Base-by-base conservation (phyloP, 805 yeast genomes). In the Blastobotrys muscicola region DNA sequence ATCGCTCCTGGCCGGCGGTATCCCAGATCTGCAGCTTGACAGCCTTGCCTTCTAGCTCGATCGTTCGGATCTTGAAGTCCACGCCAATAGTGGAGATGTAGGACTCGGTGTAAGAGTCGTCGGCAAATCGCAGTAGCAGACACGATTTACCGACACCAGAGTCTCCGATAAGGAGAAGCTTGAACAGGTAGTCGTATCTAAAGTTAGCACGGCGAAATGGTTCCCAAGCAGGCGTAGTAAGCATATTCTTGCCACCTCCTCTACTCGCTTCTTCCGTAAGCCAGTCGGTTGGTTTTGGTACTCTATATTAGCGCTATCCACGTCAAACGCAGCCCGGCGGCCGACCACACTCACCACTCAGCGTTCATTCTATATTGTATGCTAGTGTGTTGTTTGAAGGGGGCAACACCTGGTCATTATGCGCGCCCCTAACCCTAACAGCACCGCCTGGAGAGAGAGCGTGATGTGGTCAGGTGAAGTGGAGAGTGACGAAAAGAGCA, bases 81-180 rank as follows among this genome's bases (percentile, higher is more conserved):
- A 92, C 97, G 45, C 98, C 98, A 62, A 92, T 92, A 38, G 98
- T 92, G 45, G 96, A 85, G 59, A 92, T 89, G 69, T 90, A 92
- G 57, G 92, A 95, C 57, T 89, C 94, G 37, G 96, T 87, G 70
- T 87, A 90, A 38, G 96, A 87, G 68, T 90, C 94, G 65, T 92
- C 98, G 42, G 97, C 95, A 64, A 92, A 92, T 67, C 98, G 80
- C 60, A 92, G 72, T 59, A 92, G 72, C 62, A 92, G 72, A 74
- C 97, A 92, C 6, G 97, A 87, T 66, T 92, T 92, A 50, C 98
- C 98, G 41, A 92, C 98, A 56, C 98, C 98, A 38, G 97, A 90
- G 67, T 92, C 96, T 49, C 98, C 98, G 58, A 92, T 92, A 68
- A 92, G 78, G 62, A 92, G 74, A 55, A 92, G 77, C 69, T 92